Evolutionary conservation across 768 basidiomycete genomes (phyloP).

Genomic region (Lactarius indigo): DNA sequence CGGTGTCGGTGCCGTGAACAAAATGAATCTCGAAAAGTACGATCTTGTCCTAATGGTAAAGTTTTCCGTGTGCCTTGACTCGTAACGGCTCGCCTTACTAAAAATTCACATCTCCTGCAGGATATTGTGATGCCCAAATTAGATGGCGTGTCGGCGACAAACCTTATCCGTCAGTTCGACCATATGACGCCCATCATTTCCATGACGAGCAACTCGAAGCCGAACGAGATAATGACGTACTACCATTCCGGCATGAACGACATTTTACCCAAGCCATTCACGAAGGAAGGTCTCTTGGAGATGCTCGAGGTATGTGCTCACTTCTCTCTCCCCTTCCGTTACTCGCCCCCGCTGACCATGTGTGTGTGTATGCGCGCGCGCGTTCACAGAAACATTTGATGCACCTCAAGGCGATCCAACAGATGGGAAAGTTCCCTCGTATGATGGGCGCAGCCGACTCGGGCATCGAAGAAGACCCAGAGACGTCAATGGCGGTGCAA

Average conservation of each 20-base stretch:
- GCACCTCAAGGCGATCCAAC: conserved; percentile 27
- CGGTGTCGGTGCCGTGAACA: conserved; percentile 86
- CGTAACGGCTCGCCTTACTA: neutral
- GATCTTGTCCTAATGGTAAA: conserved; percentile 91
- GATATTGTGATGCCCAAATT: conserved; percentile 95
- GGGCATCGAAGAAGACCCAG: conserved; percentile 41
- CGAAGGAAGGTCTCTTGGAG: conserved; percentile 83
- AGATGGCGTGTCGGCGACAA: conserved; percentile 88
- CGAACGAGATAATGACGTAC: conserved; percentile 90
- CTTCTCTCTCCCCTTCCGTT: conserved; percentile 14
- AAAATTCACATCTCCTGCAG: conserved; percentile 36
- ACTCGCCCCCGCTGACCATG: neutral
- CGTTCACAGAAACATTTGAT: conserved; percentile 26
- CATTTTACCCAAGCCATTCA: conserved; percentile 94
- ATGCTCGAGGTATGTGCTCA: conserved; percentile 74
- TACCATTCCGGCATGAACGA: conserved; percentile 94
- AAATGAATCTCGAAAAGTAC: conserved; percentile 96
- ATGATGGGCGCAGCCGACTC: conserved; percentile 18
- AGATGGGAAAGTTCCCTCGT: conserved; percentile 26
- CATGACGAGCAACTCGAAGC: conserved; percentile 95
- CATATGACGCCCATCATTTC: conserved; percentile 95
- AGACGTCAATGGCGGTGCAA: conserved; percentile 38
- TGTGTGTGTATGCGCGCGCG: conserved; percentile 13
- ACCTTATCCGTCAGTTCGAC: conserved; percentile 92
- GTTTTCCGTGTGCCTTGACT: conserved; percentile 30